Conservation (phyloP, 768 basidiomycete species). For the Steccherinum ochraceum region DNA sequence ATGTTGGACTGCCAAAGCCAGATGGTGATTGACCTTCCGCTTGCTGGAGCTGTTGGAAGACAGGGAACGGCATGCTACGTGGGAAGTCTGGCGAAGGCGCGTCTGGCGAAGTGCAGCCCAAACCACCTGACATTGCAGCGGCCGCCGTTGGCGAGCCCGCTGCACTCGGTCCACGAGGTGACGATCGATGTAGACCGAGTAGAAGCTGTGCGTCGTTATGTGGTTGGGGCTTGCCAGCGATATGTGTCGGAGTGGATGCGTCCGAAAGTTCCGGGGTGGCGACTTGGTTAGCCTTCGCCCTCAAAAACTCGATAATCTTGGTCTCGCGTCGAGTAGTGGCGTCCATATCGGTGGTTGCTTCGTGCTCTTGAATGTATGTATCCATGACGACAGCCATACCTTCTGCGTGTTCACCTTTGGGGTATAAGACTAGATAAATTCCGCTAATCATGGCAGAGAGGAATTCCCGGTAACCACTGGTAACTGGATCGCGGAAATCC, state of each 20-base stretch:
- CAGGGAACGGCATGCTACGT: constrained; percentile 26
- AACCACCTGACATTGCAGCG: not conserved
- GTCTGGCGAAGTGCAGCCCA: constrained; percentile 11
- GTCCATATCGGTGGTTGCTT: constrained; percentile 58
- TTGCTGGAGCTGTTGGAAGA: constrained; percentile 58
- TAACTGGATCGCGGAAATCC: constrained; percentile 62
- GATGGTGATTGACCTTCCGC: constrained; percentile 49
- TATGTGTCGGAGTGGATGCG: constrained; percentile 8
- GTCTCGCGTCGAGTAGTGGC: constrained; percentile 79
- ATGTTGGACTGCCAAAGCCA: constrained; percentile 59
- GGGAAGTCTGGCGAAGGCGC: constrained; percentile 15
- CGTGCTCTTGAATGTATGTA: constrained; percentile 65
- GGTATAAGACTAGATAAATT: constrained; percentile 78
- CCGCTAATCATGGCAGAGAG: constrained; percentile 88
- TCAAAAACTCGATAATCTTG: constrained; percentile 80
- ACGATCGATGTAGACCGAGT: constrained; percentile 39
- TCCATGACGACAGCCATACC: constrained; percentile 79
- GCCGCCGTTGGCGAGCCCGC: constrained; percentile 7
- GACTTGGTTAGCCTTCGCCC: constrained; percentile 56
- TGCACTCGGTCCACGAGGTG: constrained; percentile 5
- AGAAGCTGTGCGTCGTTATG: constrained; percentile 48
- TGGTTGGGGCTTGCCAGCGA: constrained; percentile 2
- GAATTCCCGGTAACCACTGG: constrained; percentile 83
- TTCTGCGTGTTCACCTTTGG: constrained; percentile 58
- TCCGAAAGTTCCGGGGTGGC: constrained; percentile 23